A percentile compares a stretch with the other conserved stretches of the same genome.
These are phyloP conservation scores for Psilocybe mexicana DNA, from an alignment of 1,284 basidiomycete species.

Conservation along the genomic window DNA sequence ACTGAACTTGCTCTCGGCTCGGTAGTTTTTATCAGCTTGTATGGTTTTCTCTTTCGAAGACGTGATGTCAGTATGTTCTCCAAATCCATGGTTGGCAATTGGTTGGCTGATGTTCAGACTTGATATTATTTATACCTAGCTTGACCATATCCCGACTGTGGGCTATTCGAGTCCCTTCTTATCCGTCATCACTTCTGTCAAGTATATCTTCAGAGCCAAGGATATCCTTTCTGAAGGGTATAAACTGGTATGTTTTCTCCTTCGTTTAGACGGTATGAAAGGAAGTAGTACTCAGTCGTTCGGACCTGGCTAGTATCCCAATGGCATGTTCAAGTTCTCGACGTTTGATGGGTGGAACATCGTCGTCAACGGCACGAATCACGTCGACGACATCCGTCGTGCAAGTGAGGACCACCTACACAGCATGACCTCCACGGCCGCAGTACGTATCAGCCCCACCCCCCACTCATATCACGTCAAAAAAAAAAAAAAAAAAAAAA, in stretches of 20 bases:
- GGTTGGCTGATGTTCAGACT: no score
- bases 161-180: slow-evolving; percentile 13
- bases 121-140: background rate
- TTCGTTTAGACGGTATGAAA: background rate
- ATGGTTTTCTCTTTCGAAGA: background rate
- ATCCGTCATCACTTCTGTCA: slow-evolving; percentile 9
- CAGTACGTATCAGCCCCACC: background rate
- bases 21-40: background rate
- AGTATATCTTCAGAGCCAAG: slow-evolving; percentile 8
- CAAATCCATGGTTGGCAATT: no score
- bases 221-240: slow-evolving; percentile 13
- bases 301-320: background rate
- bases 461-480: no score
- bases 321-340: slow-evolving; percentile 14
- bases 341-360: slow-evolving; percentile 17
- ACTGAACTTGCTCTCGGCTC: background rate
- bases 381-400: slow-evolving; percentile 11
- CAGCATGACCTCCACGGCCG: slow-evolving; percentile 10
- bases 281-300: no score
- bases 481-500: background rate
- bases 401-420: slow-evolving; percentile 12
- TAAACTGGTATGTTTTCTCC: background rate
- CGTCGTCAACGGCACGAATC: slow-evolving; percentile 13
- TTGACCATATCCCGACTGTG: slow-evolving; percentile 19
- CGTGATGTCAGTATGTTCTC: background rate